Evolutionary conservation across 495 filamentous ascomycete species (phyloP), one percentile per base, ranked within the genome.

Genomic region (Aspergillus steynii): DNA sequence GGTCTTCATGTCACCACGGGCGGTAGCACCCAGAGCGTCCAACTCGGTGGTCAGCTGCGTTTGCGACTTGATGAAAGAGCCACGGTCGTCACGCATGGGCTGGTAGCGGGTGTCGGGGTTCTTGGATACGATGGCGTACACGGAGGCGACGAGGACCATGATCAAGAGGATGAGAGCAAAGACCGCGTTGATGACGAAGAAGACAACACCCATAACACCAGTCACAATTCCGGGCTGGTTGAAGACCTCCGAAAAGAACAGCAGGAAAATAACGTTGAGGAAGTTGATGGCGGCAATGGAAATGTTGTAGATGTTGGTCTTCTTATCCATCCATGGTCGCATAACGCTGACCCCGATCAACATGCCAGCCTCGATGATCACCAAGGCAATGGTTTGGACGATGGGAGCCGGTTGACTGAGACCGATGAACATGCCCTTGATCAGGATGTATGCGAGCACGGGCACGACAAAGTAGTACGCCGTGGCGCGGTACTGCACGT

Each of bases 261-360:
- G 77, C 7, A 96, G 80, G 79, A 95, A 93, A 72, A 96, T 86
- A 61, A 86, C 84, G 72, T 96, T 96, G 71, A 97, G 69, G 71
- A 98, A 96, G 76, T 97, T 98, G 69, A 97, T 79, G 31, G 84
- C 87, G 57, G 85, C 87, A 68, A 99, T 98, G 57, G 93, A 82
- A 64, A 99, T 96, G 79, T 98, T 98, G 83, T 96, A 96, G 53
- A 88, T 85, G 72, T 99, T 99, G 61, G 94, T 97, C 77, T 93
- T 95, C 85, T 97, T 98, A 81, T 99, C 95, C 95, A 99, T 98
- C 87, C 92, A 99, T 6, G 95, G 95, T 47, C 91, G 87, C 66
- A 97, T 77, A 50, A 96, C 86, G 62, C 85, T 89, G 37, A 92
- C 87, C 31, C 71, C 85, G 66, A 98, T 88, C 63, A 99, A 81